These are phyloP conservation scores for Bruguiera sexangula DNA, from an alignment of 345 rosid species.

Conservation along the genomic window DNA sequence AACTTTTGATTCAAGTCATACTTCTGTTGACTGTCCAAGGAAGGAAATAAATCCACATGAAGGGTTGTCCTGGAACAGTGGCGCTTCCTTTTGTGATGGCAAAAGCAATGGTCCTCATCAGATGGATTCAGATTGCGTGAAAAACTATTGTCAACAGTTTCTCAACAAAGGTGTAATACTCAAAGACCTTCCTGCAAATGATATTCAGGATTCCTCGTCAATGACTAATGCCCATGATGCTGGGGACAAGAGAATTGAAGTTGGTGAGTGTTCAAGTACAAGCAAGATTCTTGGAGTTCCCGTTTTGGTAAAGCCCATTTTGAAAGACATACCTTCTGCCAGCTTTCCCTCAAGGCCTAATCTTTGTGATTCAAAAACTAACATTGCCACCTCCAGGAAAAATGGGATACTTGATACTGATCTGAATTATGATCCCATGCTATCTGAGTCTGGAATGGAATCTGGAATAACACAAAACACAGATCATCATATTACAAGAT, in stretches of 20 bases:
- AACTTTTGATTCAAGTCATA: conserved; percentile 10
- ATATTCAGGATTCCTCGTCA: conserved; percentile 36
- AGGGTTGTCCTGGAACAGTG: conserved; percentile 49
- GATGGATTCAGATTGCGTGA: conserved; percentile 31
- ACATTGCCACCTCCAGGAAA: conserved; percentile 13
- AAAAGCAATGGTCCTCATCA: conserved; percentile 34
- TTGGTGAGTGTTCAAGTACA: conserved; percentile 28
- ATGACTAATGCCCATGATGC: conserved; percentile 30
- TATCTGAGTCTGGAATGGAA: conserved; percentile 11
- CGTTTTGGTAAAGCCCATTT: conserved; percentile 27
- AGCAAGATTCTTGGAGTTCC: conserved; percentile 37
- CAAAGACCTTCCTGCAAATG: conserved; percentile 24
- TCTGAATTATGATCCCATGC: conserved; percentile 12
- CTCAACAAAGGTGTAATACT: conserved; percentile 25
- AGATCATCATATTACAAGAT: conserved; percentile 3
- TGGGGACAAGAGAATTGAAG: conserved; percentile 32
- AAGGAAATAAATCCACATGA: conserved; percentile 20
- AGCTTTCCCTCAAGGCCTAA: conserved; percentile 10
- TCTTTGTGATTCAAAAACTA: conserved; percentile 14
- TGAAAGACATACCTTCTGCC: conserved; percentile 28
- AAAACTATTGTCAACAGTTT: conserved; percentile 30
- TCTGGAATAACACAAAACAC: conserved; percentile 9
- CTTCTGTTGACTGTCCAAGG: conserved; percentile 12
- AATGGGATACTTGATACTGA: conserved; percentile 16
- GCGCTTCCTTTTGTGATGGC: conserved; percentile 22